Evolutionary conservation across 1,284 basidiomycete genomes (phyloP), one percentile per base, ranked within the genome.

Genomic region (Tetrapyrgos nigripes): DNA sequence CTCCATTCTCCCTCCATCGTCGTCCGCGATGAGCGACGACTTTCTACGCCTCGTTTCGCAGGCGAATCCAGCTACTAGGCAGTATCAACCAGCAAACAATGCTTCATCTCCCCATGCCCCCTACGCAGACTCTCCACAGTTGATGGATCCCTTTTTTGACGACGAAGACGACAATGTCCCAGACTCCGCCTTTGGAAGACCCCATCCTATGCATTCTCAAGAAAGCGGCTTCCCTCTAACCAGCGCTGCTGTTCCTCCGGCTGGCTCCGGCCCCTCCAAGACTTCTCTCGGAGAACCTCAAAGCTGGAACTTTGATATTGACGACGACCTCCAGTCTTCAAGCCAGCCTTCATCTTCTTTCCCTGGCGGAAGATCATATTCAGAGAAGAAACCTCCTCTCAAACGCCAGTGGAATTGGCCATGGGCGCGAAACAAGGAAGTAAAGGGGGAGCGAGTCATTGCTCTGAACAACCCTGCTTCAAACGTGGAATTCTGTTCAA

Each of bases 101-200:
- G 79, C 86, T 35, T 79, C 82, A 48, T 71, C 76, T 27, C 69
- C 74, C 21, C 66, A 67, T 51, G 66, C 65, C 53, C 73, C 73
- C 47, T 57, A 54, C 28, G 53, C 23, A 17, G 47, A 76, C 58
- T 50, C 63, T 55, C 50, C 61, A 27, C 79, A 82, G 65, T 76
- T 81, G 55, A 77, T 93, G 73, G 90, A 93, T 73, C 90, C 91
- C 2, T 93, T 93, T 73, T 92, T 93, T 72, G 88, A 91, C 73
- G 91, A 93, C 69, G 88, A 89, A 62, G 90, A 92, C 64, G 86
- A 87, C 61, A 80, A 85, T 62, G 66, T 79, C 29, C 85, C 85
- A 21, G 86, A 89, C 74, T 87, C 86, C 29, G 84, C 84, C 24
- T 89, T 88, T 74, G 85, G 83, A 54, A 70, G 76, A 51, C 76